phyloP scores from a whole-genome alignment of 2,329 filamentous ascomycete species.

The Bipolaris bicolor region DNA sequence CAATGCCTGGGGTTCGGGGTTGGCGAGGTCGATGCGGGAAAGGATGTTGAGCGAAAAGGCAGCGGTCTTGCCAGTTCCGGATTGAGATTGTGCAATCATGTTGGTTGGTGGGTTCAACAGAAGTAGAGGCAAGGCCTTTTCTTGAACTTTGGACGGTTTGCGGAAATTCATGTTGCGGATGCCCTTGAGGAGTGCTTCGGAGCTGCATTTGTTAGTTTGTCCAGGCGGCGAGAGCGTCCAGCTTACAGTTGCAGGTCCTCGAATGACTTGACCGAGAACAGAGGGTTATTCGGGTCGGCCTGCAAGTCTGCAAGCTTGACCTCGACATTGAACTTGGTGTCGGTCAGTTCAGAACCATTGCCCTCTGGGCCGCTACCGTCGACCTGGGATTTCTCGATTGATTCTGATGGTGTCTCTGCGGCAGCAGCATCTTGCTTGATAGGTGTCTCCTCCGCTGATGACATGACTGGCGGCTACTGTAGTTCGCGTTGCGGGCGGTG shows the following conservation, averaged over 20 bases:
- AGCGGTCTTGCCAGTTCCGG: conserved; percentile 96
- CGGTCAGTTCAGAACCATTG: conserved; percentile 58
- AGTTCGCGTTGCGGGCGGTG: conserved; percentile 2
- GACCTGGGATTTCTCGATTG: conserved; percentile 41
- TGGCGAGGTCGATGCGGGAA: conserved; percentile 77
- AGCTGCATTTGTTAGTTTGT: conserved; percentile 25
- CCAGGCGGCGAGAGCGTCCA: background rate
- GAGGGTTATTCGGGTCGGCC: conserved; percentile 81
- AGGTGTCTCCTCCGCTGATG: conserved; percentile 25
- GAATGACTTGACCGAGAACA: conserved; percentile 84
- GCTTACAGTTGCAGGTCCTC: conserved; percentile 84
- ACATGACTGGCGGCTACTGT: conserved; percentile 13
- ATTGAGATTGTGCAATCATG: conserved; percentile 99
- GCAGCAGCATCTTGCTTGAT: conserved; percentile 13
- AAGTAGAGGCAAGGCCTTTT: conserved; percentile 88
- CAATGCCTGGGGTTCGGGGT: conserved; percentile 79
- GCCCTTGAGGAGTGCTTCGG: conserved; percentile 57
- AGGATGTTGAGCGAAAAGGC: conserved; percentile 94
- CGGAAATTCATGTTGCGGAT: conserved; percentile 88
- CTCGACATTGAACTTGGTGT: conserved; percentile 86
- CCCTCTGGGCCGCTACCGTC: conserved; percentile 56
- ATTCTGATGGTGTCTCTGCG: conserved; percentile 18
- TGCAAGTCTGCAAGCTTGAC: conserved; percentile 92
- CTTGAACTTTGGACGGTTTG: conserved; percentile 98
- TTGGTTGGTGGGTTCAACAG: conserved; percentile 85